phyloP scores from a whole-genome alignment of 331 rosid species.

The Prunus yedoensis region DNA sequence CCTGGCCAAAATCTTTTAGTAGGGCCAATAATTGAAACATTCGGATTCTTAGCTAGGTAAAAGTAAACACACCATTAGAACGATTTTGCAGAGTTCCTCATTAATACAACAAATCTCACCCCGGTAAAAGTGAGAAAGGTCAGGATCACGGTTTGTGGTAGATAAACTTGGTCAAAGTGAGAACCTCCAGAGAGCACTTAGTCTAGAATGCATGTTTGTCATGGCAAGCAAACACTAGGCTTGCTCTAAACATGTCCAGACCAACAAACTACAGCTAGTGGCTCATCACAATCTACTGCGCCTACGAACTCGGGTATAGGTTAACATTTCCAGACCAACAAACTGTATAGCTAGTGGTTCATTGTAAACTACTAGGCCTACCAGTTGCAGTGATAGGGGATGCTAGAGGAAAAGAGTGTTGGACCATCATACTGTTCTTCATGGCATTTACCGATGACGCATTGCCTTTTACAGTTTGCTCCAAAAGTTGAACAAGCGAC shows the following conservation, averaged over 20 bases:
- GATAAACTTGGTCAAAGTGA: slow-evolving; percentile 39
- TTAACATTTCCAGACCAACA: slow-evolving; percentile 53
- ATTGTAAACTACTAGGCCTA: slow-evolving; percentile 60
- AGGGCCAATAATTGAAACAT: slow-evolving; percentile 9
- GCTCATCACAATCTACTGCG: slow-evolving; percentile 50
- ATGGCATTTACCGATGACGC: slow-evolving; percentile 43
- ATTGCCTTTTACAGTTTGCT: slow-evolving; percentile 64
- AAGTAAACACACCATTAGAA: slow-evolving; percentile 7
- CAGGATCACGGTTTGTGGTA: slow-evolving; percentile 24
- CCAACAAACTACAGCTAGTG: slow-evolving; percentile 37
- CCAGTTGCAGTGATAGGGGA: slow-evolving; percentile 78
- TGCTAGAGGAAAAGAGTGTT: slow-evolving; percentile 49
- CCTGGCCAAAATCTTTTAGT: slow-evolving; percentile 18
- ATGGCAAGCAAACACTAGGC: slow-evolving; percentile 56
- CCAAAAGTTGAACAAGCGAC: slow-evolving; percentile 83
- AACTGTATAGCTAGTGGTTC: slow-evolving; percentile 30
- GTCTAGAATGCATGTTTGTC: slow-evolving; percentile 65
- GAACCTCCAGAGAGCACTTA: slow-evolving; percentile 32
- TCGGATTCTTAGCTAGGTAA: slow-evolving; percentile 15
- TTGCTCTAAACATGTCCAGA: slow-evolving; percentile 77
- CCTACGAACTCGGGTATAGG: slow-evolving; percentile 54
- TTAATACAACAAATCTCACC: slow-evolving; percentile 35
- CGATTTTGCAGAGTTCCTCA: slow-evolving; percentile 20
- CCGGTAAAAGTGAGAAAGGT: slow-evolving; percentile 4
- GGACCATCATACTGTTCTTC: slow-evolving; percentile 54